Conservation (phyloP, 2,329 filamentous ascomycete genomes). For the Myriosclerotinia curreyana region DNA sequence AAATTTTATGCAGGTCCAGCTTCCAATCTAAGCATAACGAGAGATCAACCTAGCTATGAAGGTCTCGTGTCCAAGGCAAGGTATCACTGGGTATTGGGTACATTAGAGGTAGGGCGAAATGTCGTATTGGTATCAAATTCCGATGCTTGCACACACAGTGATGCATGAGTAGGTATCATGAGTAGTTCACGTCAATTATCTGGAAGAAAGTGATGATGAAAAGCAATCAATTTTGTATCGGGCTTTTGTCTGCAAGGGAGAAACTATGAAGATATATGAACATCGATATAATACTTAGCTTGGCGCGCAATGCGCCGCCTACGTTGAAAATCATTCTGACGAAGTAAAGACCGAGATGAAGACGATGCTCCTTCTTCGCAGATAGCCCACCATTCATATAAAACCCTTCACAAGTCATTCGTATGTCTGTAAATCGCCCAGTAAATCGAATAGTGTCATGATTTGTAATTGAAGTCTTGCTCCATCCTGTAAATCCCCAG, state of each 20-base stretch:
- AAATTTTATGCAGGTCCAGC: background rate
- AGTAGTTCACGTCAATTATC: background rate
- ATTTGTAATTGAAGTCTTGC: background rate
- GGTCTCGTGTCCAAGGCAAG: background rate
- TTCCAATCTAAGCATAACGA: background rate
- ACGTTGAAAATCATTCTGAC: background rate
- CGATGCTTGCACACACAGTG: background rate
- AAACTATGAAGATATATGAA: background rate
- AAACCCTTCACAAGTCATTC: background rate
- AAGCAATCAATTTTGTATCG: background rate
- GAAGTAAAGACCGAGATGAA: background rate
- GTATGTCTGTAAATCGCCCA: background rate
- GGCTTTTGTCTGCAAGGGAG: background rate
- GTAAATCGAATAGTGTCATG: background rate
- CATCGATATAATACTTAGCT: background rate
- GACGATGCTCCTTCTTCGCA: background rate
- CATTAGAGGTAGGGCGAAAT: background rate
- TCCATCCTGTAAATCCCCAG: constrained; percentile 1
- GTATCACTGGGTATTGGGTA: too few species aligned
- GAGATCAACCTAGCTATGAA: background rate
- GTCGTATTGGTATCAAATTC: background rate
- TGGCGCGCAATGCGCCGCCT: background rate
- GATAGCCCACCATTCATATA: background rate
- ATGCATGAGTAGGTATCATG: background rate
- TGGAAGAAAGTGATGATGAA: background rate